Base-by-base conservation (phyloP, 208 protist genomes). In the Leishmania braziliensis region DNA sequence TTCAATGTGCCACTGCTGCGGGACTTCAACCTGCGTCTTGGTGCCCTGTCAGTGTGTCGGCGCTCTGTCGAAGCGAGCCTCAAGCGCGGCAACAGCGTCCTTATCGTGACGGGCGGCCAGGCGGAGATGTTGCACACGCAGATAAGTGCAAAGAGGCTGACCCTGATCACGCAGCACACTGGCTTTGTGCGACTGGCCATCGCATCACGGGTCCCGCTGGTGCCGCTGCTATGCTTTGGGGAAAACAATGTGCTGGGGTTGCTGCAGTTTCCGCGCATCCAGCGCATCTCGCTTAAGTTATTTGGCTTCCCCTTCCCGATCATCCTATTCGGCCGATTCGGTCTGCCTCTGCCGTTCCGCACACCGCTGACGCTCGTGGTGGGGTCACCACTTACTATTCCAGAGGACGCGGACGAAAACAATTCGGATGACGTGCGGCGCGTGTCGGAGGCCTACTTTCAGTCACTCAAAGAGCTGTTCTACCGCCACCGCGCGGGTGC, bases 31-130 rank as follows among this genome's bases (percentile, higher is more conserved):
- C 78, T 97, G 46, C 72, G 77, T 5, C 82, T 95, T 0, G 92
- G 92, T 63, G 83, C 82, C 33, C 83, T 93, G 23, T 88, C 86
- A 14, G 93, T 97, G 8, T 90, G 83, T 46, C 91, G 93, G 23
- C 69, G 79, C 20, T 80, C 82, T 46, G 87, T 97, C 56, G 86
- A 88, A 58, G 78, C 81, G 29, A 95, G 87, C 73, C 82, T 97
- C 50, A 56, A 82, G 29, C 82, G 83, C 26, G 95, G 93, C 43
- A 93, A 95, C 85, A 94, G 93, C 75, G 78, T 89, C 6, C 23
- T 97, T 50, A 90, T 98, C 60, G 95, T 98, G 26, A 94, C 90
- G 8, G 95, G 95, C 43, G 95, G 95, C 20, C 95, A 98, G 84
- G 90, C 95, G 2, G 95, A 98, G 88, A 95, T 98, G 91, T 76